Base-by-base conservation (phyloP, 495 filamentous ascomycete genomes). In the Zalerion maritima region DNA sequence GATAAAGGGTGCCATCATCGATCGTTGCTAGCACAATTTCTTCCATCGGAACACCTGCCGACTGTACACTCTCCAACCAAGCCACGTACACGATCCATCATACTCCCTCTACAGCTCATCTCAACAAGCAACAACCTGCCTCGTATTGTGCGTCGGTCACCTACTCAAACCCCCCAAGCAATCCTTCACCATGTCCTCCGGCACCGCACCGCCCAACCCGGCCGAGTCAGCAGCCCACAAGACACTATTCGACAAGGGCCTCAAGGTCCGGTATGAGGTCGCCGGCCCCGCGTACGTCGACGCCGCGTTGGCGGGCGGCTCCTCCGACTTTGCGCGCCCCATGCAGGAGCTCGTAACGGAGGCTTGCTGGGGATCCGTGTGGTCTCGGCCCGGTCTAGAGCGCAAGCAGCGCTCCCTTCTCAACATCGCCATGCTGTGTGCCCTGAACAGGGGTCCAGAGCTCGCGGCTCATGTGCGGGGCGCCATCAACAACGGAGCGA, bases 381-480 rank as follows among this genome's bases (percentile, higher is more conserved):
- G 68, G 68, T 54, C 56, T 4, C 60, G 69, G 5, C 62, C 63
- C 0, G 67, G 68, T 0, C 55, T 71, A 5, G 59, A 64, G 18
- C 45, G 54, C 23, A 69, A 71, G 37, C 62, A 69, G 42, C 51
- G 67, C 14, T 58, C 49, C 30, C 41, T 73, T 17, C 44, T 75
- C 26, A 71, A 67, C 41, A 59, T 71, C 18, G 65, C 55, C 24
- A 68, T 67, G 46, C 47, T 73, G 17, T 62, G 57, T 35, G 67
- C 67, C 1, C 45, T 67, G 27, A 68, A 68, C 37, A 47, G 60
- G 11, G 43, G 38, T n/a, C 54, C 58, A 1, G 70, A 73, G 41
- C 48, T 73, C 26, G 67, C 42, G 2, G 49, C 58, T 5, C 67
- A 73, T 41, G 50, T 63, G 1, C 47, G 66, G n/a, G 68, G 67